Conservation (phyloP, 495 filamentous ascomycete genomes). For the Aspergillus panamensis region DNA sequence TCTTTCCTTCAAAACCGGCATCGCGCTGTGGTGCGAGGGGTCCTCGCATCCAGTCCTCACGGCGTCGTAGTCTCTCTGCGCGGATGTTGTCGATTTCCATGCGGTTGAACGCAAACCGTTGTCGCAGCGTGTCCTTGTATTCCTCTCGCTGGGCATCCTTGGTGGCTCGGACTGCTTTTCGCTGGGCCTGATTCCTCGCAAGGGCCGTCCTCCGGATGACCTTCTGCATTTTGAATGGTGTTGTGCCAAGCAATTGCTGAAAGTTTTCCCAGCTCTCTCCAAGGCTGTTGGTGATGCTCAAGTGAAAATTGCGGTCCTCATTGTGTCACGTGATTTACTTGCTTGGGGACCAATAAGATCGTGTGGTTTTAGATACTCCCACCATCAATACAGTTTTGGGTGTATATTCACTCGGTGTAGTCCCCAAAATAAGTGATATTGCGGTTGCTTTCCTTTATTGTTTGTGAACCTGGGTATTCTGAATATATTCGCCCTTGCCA, state of each 20-base stretch:
- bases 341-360: slow-evolving; percentile 9
- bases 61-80: slow-evolving; percentile 34
- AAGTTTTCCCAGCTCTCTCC: slow-evolving; percentile 7
- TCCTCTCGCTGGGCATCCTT: slow-evolving; percentile 37
- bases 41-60: slow-evolving; percentile 74
- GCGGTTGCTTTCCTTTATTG: no score
- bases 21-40: slow-evolving; percentile 71
- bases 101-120: slow-evolving; percentile 34
- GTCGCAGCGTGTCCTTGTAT: slow-evolving; percentile 31
- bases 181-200: slow-evolving; percentile 60
- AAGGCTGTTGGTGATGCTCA: slow-evolving; percentile 17
- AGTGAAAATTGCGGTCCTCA: slow-evolving; percentile 39
- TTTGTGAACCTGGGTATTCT: no score
- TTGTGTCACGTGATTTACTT: slow-evolving; percentile 17
- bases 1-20: slow-evolving; percentile 45
- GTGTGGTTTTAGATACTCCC: background rate
- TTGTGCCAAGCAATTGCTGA: slow-evolving; percentile 33
- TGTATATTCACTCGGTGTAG: no score
- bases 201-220: slow-evolving; percentile 64
- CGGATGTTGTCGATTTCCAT: slow-evolving; percentile 31
- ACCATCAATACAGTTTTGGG: background rate
- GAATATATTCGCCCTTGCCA: no score
- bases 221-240: slow-evolving; percentile 62
- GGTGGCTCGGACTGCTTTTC: slow-evolving; percentile 40
- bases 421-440: no score